Conservation (phyloP, 2,329 filamentous ascomycete genomes). For the Cladobotryum mycophilum region DNA sequence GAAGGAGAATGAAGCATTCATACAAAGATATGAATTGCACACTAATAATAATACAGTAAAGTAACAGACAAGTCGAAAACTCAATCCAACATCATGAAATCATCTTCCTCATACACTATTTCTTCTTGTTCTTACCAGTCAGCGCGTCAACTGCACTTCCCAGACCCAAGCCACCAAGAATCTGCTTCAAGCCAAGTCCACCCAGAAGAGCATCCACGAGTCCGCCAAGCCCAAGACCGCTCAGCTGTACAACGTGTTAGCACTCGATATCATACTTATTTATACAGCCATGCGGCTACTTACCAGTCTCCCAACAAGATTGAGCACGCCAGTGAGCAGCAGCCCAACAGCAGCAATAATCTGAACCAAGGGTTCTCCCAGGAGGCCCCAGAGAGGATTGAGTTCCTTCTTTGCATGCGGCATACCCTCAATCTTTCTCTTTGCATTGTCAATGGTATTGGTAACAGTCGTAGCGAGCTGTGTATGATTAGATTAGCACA, state of each 20-base stretch:
- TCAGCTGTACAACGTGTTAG: slow-evolving; percentile 38
- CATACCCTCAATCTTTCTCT: slow-evolving; percentile 85
- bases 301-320: slow-evolving; percentile 70
- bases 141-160: slow-evolving; percentile 38
- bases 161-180: slow-evolving; percentile 68
- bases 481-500: too few species aligned
- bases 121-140: slow-evolving; percentile 39
- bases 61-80: too few species aligned
- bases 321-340: slow-evolving; percentile 74
- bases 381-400: slow-evolving; percentile 79
- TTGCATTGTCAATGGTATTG: slow-evolving; percentile 77
- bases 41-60: too few species aligned
- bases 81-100: too few species aligned
- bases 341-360: slow-evolving; percentile 86
- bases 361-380: slow-evolving; percentile 83
- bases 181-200: slow-evolving; percentile 67
- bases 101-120: slow-evolving; percentile 1
- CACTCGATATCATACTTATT: not conserved
- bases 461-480: slow-evolving; percentile 72
- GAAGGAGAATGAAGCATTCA: too few species aligned
- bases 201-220: slow-evolving; percentile 74
- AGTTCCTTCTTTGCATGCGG: slow-evolving; percentile 92
- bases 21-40: too few species aligned
- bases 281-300: slow-evolving; percentile 16
- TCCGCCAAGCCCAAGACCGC: slow-evolving; percentile 75